Conservation (phyloP, 2,329 filamentous ascomycete species). For the Fusarium duplospermum region DNA sequence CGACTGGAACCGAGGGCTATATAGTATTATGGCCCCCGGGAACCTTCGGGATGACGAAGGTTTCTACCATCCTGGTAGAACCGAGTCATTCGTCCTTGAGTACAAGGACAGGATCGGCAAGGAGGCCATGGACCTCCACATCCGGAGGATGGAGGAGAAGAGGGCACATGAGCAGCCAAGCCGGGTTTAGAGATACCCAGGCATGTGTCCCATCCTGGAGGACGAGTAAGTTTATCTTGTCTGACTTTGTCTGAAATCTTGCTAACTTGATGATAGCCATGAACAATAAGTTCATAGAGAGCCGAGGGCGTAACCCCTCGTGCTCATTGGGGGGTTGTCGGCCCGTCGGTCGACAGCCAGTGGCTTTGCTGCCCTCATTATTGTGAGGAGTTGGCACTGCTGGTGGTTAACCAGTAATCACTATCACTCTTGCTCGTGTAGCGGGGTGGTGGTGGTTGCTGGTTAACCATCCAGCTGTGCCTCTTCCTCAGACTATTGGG, state of each 20-base stretch:
- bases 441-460: neutral
- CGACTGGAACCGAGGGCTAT: constrained; percentile 52
- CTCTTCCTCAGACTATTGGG: neutral
- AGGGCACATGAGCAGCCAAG: neutral
- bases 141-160: constrained; percentile 11
- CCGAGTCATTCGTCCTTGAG: constrained; percentile 55
- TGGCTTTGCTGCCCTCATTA: neutral
- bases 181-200: neutral
- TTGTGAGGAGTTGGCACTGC: neutral
- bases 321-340: neutral
- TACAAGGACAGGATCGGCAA: constrained; percentile 54
- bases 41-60: constrained; percentile 52
- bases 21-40: constrained; percentile 48
- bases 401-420: neutral
- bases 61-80: constrained; percentile 56
- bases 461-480: neutral
- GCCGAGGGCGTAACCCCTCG: neutral
- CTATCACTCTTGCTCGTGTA: neutral
- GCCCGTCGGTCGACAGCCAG: neutral
- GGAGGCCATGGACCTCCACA: constrained; percentile 46
- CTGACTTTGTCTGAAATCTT: neutral
- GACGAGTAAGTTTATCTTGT: neutral
- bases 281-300: neutral
- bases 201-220: neutral
- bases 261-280: neutral